Evolutionary conservation across 495 filamentous ascomycete genomes (phyloP), one percentile per base, ranked within the genome.

Genomic region (Cladorrhinum samala): DNA sequence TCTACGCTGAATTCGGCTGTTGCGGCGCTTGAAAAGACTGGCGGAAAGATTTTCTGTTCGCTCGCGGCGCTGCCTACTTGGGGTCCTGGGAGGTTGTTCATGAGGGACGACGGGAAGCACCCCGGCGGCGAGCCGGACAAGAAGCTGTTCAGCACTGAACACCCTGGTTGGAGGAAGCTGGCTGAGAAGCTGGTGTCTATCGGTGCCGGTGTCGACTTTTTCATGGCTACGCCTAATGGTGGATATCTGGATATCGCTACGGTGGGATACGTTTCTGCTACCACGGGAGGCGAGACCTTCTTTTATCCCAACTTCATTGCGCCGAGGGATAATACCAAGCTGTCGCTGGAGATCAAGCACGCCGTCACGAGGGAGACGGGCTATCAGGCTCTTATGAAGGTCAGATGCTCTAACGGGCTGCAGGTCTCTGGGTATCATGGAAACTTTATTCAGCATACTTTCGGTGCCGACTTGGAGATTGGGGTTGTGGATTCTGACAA

Each of bases 361-460:
- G 84, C 87, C 6, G 82, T 95, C n/a, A 89, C 83, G 1, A 77
- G 93, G 53, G 91, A 96, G 65, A 95, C 92, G 16, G 93, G 93
- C 23, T 99, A 92, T 64, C 92, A 96, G 71, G 89, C 91, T 7
- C 77, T 97, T 59, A 93, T 99, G 90, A 99, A 99, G 76, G 93
- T 97, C 48, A 86, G 93, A 41, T 99, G 93, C 71, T 95, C 90
- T 7, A 97, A 94, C 63, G 93, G 93, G 14, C 80, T 99, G 24
- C 93, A 99, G 69, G 88, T 99, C 14, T 85, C 89, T 17, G 82
- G 83, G 24, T 99, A 97, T 64, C 88, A 94, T 58, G 93, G 93
- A 52, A 97, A 97, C 72, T 97, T 97, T 60, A 77, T 90, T 44
- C 93, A 99, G 60, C 89, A 95, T 71, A 88, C 88, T 3, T 92